Evolutionary conservation across 2,329 filamentous ascomycete genomes (phyloP), one percentile per base, ranked within the genome.

Genomic region (Colletotrichum viniferum): DNA sequence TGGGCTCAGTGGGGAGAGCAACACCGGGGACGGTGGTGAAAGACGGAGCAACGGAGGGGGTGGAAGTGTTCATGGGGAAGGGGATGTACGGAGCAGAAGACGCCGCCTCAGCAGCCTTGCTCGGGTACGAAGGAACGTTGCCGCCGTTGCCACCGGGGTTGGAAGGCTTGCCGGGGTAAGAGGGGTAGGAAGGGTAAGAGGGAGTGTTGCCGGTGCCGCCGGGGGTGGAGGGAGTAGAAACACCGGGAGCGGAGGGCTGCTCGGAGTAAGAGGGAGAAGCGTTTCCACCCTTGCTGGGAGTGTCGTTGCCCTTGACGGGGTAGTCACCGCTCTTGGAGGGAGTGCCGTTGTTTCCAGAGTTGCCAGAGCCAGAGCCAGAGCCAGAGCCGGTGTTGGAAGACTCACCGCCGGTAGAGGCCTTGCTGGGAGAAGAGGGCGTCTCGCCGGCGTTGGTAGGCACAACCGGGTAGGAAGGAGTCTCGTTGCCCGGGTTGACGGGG

Each of bases 21-120:
- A 63, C 73, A 24, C 69, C 69, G 7, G 69, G 73, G 4, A 72
- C 18, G 30, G 56, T 75, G 32, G 69, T 75, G 58, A 73, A 64
- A 5, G 73, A 72, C 7, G 73, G 69, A 2, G 38, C 48, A 18
- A 52, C 36, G n/a, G 60, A 70, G 61, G 74, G 38, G 28, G 65
- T 38, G 52, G 65, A 69, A 32, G 60, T 70, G 71, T 76, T 74
- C 71, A 65, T 32, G 21, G 74, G 65, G 52, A 61, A 74, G 18
- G 74, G 71, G 18, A 69, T 32, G 34, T 62, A 66, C 26, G 32
- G 61, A 52, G 24, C 61, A 61, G 66, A 60, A 21, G 70, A 61
- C 10, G 65, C 61, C 9, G 61, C 34, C 26, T 52, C 18, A 16
- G 62, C 32, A 30, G 73, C 69, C 62, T 73, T 75, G 62, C 73